phyloP scores from a whole-genome alignment of 2,329 filamentous ascomycete genomes.

The Myriosclerotinia duriaeana region DNA sequence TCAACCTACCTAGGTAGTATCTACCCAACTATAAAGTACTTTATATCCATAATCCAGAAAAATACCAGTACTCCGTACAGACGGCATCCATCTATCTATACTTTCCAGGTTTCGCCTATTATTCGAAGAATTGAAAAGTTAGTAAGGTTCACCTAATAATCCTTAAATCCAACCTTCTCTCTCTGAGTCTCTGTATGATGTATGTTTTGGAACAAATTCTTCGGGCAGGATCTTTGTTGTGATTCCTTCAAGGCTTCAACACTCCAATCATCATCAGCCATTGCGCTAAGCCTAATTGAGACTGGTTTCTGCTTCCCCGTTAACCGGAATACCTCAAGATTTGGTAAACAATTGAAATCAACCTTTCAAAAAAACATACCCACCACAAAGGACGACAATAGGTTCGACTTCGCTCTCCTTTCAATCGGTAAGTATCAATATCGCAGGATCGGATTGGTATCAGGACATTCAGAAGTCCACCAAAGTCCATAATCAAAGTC shows the following conservation, averaged over 20 bases:
- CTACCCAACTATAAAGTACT: neutral
- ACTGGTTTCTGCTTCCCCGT: conserved; percentile 23
- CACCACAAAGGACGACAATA: conserved; percentile 21
- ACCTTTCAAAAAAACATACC: conserved; percentile 23
- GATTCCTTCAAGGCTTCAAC: neutral
- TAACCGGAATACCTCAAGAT: conserved; percentile 24
- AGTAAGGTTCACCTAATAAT: too few relatives aligned
- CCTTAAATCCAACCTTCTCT: neutral
- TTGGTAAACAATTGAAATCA: conserved; percentile 25
- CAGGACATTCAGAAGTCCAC: neutral
- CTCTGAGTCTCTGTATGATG: neutral
- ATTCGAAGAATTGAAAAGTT: neutral
- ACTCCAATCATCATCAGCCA: conserved; percentile 6
- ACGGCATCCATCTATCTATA: neutral
- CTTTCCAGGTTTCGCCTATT: neutral
- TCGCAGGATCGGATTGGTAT: conserved; percentile 11
- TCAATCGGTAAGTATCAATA: conserved; percentile 11
- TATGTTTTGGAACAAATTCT: too few relatives aligned
- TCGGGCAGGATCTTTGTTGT: too few relatives aligned
- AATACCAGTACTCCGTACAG: neutral
- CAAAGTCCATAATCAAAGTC: neutral
- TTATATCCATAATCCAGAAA: neutral
- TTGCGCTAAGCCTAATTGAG: conserved; percentile 12
- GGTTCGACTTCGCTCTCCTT: conserved; percentile 3
- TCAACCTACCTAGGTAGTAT: too few relatives aligned